Percentiles rank a stretch among this genome's conserved stretches.
phyloP scores from a whole-genome alignment of 2,329 filamentous ascomycete species.

The Xylaria sp. region DNA sequence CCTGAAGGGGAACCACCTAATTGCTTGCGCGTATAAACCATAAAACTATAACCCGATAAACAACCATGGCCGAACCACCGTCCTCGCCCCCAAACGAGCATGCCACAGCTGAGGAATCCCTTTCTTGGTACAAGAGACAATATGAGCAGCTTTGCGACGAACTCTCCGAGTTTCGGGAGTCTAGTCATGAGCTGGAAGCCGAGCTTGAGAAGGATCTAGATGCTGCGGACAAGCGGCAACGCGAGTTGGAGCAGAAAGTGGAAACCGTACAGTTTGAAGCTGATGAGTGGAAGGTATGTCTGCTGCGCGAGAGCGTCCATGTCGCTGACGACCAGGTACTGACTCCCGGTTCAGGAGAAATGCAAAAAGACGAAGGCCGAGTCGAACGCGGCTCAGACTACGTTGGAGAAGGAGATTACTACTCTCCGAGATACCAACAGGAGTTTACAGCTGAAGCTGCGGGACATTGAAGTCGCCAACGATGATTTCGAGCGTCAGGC shows the following conservation, averaged over 20 bases:
- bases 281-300: constrained; percentile 93
- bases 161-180: constrained; percentile 90
- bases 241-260: constrained; percentile 82
- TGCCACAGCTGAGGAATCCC: constrained; percentile 70
- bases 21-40: not conserved
- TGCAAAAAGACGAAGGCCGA: constrained; percentile 94
- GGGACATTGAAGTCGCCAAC: constrained; percentile 96
- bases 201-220: constrained; percentile 97
- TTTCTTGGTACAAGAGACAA: constrained; percentile 94
- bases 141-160: constrained; percentile 93
- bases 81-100: constrained; percentile 65
- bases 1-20: constrained; percentile 19
- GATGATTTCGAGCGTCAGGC: constrained; percentile 98
- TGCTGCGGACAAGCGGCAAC: constrained; percentile 90
- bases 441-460: constrained; percentile 78
- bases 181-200: constrained; percentile 89
- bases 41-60: not conserved
- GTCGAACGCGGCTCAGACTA: constrained; percentile 81
- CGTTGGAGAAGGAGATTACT: constrained; percentile 94
- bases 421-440: constrained; percentile 84
- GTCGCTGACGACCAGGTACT: constrained; percentile 5
- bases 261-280: constrained; percentile 86
- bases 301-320: not conserved
- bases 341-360: constrained; percentile 68
- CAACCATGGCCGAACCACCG: constrained; percentile 62